Conservation (phyloP, 352 stramenopile species). For the Discostella stelligera region DNA sequence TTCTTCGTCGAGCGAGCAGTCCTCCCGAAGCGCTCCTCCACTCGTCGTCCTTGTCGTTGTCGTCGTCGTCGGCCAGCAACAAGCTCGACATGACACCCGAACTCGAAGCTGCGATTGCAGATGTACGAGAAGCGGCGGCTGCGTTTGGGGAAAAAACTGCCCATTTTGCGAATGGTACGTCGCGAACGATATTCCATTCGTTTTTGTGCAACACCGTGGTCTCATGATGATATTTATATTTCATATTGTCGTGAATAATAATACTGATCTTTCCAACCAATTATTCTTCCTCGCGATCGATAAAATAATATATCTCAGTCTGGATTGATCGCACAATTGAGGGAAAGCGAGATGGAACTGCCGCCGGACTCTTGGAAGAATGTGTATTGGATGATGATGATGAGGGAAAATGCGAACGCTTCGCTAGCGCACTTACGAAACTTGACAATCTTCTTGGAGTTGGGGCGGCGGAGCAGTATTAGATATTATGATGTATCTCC, state of each 20-base stretch:
- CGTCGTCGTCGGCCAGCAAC: constrained; percentile 14
- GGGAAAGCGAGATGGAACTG: constrained; percentile 41
- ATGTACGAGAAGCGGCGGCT: constrained; percentile 45
- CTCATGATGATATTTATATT: no score
- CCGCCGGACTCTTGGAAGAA: constrained; percentile 53
- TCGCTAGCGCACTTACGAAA: constrained; percentile 42
- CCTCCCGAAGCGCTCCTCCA: no score
- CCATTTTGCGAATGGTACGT: constrained; percentile 55
- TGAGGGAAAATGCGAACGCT: constrained; percentile 46
- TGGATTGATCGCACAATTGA: constrained; percentile 52
- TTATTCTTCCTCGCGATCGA: no score
- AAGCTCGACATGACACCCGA: constrained; percentile 43
- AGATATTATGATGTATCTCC: constrained; percentile 3
- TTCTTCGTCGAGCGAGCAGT: not conserved
- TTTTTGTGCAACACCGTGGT: no score
- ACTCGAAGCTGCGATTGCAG: constrained; percentile 45
- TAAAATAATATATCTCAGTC: no score
- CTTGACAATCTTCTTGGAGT: constrained; percentile 50
- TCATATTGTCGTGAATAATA: not conserved
- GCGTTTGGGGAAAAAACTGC: constrained; percentile 53
- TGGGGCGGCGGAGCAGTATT: constrained; percentile 52
- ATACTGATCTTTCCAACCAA: no score
- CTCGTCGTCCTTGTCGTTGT: no score
- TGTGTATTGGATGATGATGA: constrained; percentile 50
- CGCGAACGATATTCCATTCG: not conserved